Base-by-base conservation (phyloP, 176 grass and related monocot genomes). In the Dendrocalamus sinicus region DNA sequence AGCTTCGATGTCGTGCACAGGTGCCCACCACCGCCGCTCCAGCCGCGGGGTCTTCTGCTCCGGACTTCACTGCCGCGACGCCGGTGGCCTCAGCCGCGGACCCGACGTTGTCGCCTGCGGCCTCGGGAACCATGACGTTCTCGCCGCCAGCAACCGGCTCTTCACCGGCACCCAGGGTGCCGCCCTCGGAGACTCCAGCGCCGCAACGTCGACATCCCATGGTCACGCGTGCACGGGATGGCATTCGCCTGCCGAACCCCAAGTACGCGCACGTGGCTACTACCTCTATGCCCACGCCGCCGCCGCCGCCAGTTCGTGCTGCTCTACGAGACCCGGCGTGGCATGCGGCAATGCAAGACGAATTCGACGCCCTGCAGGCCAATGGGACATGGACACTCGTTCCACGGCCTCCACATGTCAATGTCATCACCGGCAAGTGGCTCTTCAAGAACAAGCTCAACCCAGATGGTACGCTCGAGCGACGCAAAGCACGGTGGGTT, bases 211-310 rank as follows among this genome's bases (percentile, higher is more conserved):
- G 12, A 0, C 62, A 65, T 65, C 62, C 51, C 15, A 52, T 52
- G 51, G 51, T 52, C 51, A 52, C 51, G 5, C 51, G 51, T 17
- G 51, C 51, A 1, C 50, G 15, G 41, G 51, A 16, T 2, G 15
- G 15, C 15, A 52, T 52, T 6, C 24, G 1, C 62, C 62, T 30
- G 12, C 62, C 62, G 1, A 30, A 65, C 5, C 24, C 62, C n/a
- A 24, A 63, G 1, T 63, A 28, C 9, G 23, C 60, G 4, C n/a
- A 5, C 3, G 60, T 32, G 0, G 24, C 61, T 5, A 32, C 62
- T 0, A 7, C 12, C 1, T 6, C 62, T 0, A 0, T 0, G 4
- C 12, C 0, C 4, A 0, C 26, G 1, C 26, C 26, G 12, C 62
- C 26, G 5, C 62, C 32, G 2, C 2, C 32, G 2, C 3, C 32